Percentiles rank a stretch among this genome's conserved stretches.
Conservation (phyloP, 2,329 filamentous ascomycete species). For the Pseudogymnoascus sp. region DNA sequence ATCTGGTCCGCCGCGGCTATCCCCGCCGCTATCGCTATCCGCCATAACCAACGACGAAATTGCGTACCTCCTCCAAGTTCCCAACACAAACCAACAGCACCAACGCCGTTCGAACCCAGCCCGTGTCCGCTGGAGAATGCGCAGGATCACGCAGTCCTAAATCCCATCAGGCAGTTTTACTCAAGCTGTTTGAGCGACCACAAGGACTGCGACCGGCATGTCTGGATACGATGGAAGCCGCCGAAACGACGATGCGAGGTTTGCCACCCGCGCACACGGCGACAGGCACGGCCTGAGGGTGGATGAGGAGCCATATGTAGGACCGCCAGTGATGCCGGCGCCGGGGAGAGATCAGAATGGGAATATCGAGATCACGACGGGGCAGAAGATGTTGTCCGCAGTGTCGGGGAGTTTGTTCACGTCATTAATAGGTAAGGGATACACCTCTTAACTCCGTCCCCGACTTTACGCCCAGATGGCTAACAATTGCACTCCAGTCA, state of each 20-base stretch:
- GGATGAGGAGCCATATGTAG: not conserved
- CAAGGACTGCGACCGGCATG: slow-evolving; percentile 8
- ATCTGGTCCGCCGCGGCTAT: not conserved
- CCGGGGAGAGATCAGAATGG: slow-evolving; percentile 26
- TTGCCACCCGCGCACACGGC: not conserved
- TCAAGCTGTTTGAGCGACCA: not conserved
- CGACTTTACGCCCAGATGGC: not conserved
- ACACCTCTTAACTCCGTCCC: not conserved
- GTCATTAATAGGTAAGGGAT: slow-evolving; percentile 64
- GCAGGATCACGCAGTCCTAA: not conserved
- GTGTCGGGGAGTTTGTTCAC: slow-evolving; percentile 85
- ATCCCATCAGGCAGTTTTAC: slow-evolving; percentile 4
- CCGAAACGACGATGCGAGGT: not conserved
- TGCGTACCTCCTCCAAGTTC: not conserved
- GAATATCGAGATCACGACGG: slow-evolving; percentile 62
- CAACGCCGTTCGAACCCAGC: not conserved
- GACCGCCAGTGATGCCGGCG: not conserved
- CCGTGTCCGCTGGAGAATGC: not conserved
- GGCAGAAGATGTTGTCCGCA: slow-evolving; percentile 92
- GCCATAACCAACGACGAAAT: not conserved
- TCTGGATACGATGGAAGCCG: slow-evolving; percentile 12
- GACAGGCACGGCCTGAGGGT: not conserved
- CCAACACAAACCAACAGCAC: not conserved
- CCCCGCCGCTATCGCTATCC: not conserved
- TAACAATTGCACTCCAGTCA: slow-evolving; percentile 49